phyloP scores from a whole-genome alignment of 139 green algal species.

The Coelastrella sp. region DNA sequence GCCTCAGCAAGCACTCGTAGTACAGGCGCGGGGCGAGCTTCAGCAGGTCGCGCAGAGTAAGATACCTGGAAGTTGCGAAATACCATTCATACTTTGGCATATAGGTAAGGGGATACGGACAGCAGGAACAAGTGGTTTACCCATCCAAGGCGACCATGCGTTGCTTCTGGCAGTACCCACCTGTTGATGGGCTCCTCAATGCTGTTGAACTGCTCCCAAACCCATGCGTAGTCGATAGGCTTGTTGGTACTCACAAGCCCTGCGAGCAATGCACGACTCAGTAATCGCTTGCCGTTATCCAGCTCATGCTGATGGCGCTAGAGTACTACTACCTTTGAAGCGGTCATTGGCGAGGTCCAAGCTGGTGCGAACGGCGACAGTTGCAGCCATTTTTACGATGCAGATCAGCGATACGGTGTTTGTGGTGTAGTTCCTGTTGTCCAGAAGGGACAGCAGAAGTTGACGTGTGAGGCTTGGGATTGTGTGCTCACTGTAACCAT shows the following conservation, averaged over 20 bases:
- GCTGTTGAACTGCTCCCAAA: constrained; percentile 38
- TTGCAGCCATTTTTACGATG: neutral
- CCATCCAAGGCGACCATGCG: neutral
- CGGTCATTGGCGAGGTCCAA: constrained; percentile 25
- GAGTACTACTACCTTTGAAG: constrained; percentile 12
- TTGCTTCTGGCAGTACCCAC: constrained; percentile 12
- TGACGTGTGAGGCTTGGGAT: neutral
- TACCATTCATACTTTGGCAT: neutral
- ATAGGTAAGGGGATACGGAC: too few relatives aligned
- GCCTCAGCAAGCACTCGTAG: constrained; percentile 72
- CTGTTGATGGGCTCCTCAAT: constrained; percentile 61
- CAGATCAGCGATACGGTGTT: neutral
- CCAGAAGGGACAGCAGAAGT: neutral
- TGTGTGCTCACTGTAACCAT: neutral
- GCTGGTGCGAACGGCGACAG: neutral
- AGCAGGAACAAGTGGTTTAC: neutral
- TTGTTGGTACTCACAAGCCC: neutral
- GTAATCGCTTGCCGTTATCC: neutral
- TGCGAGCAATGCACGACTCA: neutral
- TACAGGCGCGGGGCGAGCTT: constrained; percentile 61
- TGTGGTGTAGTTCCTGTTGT: neutral
- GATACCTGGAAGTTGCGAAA: constrained; percentile 52
- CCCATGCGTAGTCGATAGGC: neutral
- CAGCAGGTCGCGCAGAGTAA: constrained; percentile 64
- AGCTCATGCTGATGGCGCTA: neutral